These are phyloP conservation scores for Chlamydomonas eustigma DNA, from an alignment of 139 green algal species.

Conservation along the genomic window DNA sequence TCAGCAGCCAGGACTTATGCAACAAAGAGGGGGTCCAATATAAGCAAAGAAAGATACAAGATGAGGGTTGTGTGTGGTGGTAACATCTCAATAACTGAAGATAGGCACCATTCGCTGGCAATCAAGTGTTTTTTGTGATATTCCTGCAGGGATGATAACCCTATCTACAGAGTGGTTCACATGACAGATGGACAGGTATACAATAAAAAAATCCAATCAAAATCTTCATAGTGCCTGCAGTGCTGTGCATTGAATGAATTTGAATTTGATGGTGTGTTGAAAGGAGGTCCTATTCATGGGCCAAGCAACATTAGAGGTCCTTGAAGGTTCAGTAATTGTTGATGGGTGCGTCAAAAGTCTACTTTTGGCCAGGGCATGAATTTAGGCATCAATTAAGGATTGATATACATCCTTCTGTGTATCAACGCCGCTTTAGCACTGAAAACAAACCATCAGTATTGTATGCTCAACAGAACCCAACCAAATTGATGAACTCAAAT, in stretches of 20 bases:
- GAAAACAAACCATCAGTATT: too few species aligned
- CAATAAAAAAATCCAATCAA: background rate
- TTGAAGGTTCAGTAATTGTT: slow-evolving; percentile 23
- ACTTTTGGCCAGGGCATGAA: background rate
- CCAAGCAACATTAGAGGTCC: slow-evolving; percentile 20
- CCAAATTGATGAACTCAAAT: background rate
- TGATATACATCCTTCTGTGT: background rate
- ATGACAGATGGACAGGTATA: slow-evolving; percentile 11
- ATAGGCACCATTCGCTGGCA: too few species aligned
- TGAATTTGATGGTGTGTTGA: background rate
- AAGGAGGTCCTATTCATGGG: slow-evolving; percentile 27
- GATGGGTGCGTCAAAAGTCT: slow-evolving; percentile 4
- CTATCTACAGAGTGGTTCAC: background rate
- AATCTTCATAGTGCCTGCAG: background rate
- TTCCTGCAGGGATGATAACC: slow-evolving; percentile 8
- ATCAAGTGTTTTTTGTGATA: too few species aligned
- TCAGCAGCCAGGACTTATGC: too few species aligned
- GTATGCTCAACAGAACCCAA: background rate
- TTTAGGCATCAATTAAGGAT: background rate
- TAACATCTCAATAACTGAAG: too few species aligned
- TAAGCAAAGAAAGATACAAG: too few species aligned
- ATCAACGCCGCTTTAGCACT: too few species aligned
- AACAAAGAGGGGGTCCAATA: too few species aligned
- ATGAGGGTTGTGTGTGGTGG: too few species aligned
- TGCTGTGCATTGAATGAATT: background rate